Evolutionary conservation across 1,284 basidiomycete species (phyloP), one percentile per base, ranked within the genome.

Genomic region (Cystobasidium sp.): DNA sequence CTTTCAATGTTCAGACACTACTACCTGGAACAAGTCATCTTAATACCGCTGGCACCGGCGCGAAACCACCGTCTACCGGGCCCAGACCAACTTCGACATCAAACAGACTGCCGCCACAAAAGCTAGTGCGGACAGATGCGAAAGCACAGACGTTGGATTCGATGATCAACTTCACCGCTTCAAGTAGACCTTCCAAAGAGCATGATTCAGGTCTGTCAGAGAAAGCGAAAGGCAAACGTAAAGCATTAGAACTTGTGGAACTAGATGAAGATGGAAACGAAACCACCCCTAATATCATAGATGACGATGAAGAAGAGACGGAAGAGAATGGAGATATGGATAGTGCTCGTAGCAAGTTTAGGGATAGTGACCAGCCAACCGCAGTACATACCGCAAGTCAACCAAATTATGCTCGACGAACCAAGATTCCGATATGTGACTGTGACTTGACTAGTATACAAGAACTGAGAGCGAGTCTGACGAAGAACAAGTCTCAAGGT

Each of bases 111-210:
- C 83, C 84, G 18, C 91, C 96, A 0, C 91, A 97, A 66, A 90
- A 95, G 81, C 93, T 97, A 85, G 91, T 99, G 61, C 88, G 97
- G 64, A 95, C 93, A 7, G 97, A 96, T 20, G 85, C 90, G 16
- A 86, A 89, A 64, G 91, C 94, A 74, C 88, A 94, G 53, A 98
- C 94, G 0, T 87, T 99, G 12, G 94, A 98, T 79, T 93, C 93
- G 0, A 97, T 97, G 92, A 89, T 96, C n/a, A 71, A 68, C 69
- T 62, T 69, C 12, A 10, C 71, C 0, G 65, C 72, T 8, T 68
- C 46, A 41, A 22, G 31, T 18, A 63, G 61, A 49, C 20, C 53
- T 20, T 56, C 46, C 24, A 74, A 74, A 64, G 37, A 41, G 22
- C 14, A 39, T 43, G 59, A 43, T 8, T 58, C n/a, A 5, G 46